Conservation (phyloP, 2,329 filamentous ascomycete species). For the Venturia oleaginea region DNA sequence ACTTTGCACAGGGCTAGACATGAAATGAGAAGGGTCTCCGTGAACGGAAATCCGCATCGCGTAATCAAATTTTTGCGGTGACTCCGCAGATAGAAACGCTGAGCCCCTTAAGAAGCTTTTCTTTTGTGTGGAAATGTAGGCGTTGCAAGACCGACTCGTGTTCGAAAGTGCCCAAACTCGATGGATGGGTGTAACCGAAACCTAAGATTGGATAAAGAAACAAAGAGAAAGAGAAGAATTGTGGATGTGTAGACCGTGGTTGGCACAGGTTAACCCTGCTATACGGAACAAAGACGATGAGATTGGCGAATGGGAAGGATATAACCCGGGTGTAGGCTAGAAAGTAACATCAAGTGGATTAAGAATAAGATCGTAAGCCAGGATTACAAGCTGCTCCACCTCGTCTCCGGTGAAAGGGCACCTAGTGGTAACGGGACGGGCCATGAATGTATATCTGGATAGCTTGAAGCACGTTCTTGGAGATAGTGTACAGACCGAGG, state of each 20-base stretch:
- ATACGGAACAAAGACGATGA: background rate
- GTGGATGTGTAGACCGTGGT: background rate
- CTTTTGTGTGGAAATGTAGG: background rate
- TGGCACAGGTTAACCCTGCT: background rate
- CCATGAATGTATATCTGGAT: constrained; percentile 4
- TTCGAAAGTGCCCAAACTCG: background rate
- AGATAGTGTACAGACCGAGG: background rate
- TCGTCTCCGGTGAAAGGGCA: background rate
- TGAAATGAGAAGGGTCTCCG: background rate
- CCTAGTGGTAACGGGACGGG: background rate
- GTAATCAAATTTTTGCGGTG: background rate
- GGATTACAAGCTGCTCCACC: background rate
- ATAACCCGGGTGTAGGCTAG: background rate
- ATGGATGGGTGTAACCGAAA: background rate
- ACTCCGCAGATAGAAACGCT: background rate
- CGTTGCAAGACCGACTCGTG: background rate
- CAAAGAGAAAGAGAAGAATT: background rate
- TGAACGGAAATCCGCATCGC: background rate
- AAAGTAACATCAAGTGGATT: background rate
- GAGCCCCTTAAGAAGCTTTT: background rate
- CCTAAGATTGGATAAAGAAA: background rate
- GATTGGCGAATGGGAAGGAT: background rate
- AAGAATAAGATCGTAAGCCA: background rate
- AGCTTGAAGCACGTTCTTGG: background rate
- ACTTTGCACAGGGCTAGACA: background rate